Evolutionary conservation across 2,329 filamentous ascomycete species (phyloP).

Genomic region (Xylariales sp.): DNA sequence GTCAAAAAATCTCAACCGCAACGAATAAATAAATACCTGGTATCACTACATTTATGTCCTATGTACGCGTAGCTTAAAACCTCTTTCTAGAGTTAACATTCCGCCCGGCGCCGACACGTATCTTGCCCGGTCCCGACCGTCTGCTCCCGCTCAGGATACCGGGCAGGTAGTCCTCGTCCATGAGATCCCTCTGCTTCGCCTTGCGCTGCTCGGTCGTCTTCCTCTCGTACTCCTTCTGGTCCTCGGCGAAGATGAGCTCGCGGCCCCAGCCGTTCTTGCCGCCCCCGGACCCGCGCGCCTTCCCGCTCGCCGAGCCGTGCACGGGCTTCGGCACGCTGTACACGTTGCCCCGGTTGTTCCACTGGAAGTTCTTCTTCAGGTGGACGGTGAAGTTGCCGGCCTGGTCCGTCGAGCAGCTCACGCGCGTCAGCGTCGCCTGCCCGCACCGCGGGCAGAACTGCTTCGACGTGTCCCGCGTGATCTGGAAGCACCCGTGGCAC

Average conservation of each 20-base stretch:
- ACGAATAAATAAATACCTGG: slow-evolving; percentile 17
- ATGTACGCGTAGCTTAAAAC: slow-evolving; percentile 28
- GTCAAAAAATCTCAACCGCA: neutral
- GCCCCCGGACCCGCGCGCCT: slow-evolving; percentile 72
- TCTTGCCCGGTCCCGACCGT: slow-evolving; percentile 68
- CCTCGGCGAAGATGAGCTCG: slow-evolving; percentile 86
- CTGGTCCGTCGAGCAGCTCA: slow-evolving; percentile 84
- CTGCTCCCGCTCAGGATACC: slow-evolving; percentile 85
- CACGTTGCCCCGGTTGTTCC: slow-evolving; percentile 91
- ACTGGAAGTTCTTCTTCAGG: slow-evolving; percentile 94
- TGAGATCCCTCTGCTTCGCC: slow-evolving; percentile 79
- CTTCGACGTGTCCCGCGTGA: slow-evolving; percentile 83
- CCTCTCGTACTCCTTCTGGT: slow-evolving; percentile 90
- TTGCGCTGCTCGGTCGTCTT: slow-evolving; percentile 73
- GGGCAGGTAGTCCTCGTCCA: slow-evolving; percentile 95
- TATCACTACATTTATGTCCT: slow-evolving; percentile 37
- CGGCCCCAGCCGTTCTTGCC: slow-evolving; percentile 90
- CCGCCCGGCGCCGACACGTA: slow-evolving; percentile 85
- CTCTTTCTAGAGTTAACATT: slow-evolving; percentile 85
- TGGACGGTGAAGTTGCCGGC: slow-evolving; percentile 86
- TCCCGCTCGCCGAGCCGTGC: slow-evolving; percentile 82
- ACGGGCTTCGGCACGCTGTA: slow-evolving; percentile 94
- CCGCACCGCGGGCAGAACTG: slow-evolving; percentile 96
- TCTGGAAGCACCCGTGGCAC: slow-evolving; percentile 92
- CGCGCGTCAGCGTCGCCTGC: slow-evolving; percentile 84